These are phyloP conservation scores for Salvia sclarea DNA, from an alignment of 305 asterid genomes.

Conservation along the genomic window DNA sequence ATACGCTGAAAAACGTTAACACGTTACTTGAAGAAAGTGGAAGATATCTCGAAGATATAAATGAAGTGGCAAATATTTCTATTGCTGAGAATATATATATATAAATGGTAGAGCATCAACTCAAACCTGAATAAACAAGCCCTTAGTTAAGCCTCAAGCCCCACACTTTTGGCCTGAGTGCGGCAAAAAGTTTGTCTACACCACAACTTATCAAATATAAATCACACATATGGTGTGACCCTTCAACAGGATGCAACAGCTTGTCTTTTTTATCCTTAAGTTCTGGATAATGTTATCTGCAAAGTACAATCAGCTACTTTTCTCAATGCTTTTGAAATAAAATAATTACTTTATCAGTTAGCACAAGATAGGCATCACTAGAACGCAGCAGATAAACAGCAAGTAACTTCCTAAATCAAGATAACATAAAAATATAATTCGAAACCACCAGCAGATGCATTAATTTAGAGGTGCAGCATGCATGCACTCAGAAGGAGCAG, in stretches of 20 bases:
- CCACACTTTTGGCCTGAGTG: slow-evolving; percentile 34
- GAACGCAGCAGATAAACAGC: slow-evolving; percentile 15
- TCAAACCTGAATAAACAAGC: slow-evolving; percentile 32
- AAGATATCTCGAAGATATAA: not conserved
- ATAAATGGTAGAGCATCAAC: not conserved
- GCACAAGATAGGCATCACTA: slow-evolving; percentile 21
- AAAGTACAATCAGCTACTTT: slow-evolving; percentile 30
- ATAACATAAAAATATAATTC: not conserved
- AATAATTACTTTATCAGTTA: slow-evolving; percentile 19
- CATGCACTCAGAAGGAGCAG: not conserved
- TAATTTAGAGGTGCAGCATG: not conserved
- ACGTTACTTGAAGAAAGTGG: slow-evolving; percentile 2
- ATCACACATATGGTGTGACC: slow-evolving; percentile 36
- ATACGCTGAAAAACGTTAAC: slow-evolving; percentile 20
- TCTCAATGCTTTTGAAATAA: slow-evolving; percentile 18
- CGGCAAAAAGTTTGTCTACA: slow-evolving; percentile 32
- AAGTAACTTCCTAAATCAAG: slow-evolving; percentile 4
- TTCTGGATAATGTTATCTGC: slow-evolving; percentile 26
- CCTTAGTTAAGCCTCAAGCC: slow-evolving; percentile 17
- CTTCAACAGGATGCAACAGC: slow-evolving; percentile 27
- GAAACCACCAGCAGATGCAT: slow-evolving; percentile 7
- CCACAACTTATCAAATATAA: slow-evolving; percentile 29
- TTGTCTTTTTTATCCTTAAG: slow-evolving; percentile 35
- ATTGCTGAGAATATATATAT: not conserved
- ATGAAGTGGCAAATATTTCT: not conserved